These are phyloP conservation scores for Epichloe baconii DNA, from an alignment of 2,329 filamentous ascomycete species.

Conservation along the genomic window DNA sequence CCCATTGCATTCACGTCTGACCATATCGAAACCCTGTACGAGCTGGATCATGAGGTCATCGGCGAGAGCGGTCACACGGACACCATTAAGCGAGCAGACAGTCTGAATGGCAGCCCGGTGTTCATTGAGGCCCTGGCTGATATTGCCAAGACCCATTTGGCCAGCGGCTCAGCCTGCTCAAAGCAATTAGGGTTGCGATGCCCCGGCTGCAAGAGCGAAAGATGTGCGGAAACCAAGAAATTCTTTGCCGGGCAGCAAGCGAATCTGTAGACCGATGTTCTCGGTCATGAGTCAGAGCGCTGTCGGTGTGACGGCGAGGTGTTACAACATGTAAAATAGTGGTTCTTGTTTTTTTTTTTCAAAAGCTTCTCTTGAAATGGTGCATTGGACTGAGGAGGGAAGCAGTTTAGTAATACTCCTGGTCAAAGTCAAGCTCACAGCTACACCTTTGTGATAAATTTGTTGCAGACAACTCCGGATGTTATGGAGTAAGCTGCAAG, in stretches of 20 bases:
- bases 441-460: no score
- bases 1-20: constrained; percentile 98
- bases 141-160: constrained; percentile 69
- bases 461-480: no score
- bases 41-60: constrained; percentile 90
- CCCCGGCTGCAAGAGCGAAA: constrained; percentile 83
- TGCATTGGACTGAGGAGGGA: not conserved
- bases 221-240: constrained; percentile 65
- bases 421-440: no score
- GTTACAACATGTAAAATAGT: constrained; percentile 2
- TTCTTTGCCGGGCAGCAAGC: constrained; percentile 41
- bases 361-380: not conserved
- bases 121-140: constrained; percentile 88
- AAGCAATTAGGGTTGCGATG: constrained; percentile 82
- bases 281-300: not conserved
- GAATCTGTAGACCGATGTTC: constrained; percentile 8
- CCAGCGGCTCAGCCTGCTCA: constrained; percentile 55
- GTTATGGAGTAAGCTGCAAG: no score
- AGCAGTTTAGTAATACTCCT: no score
- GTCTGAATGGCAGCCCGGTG: constrained; percentile 76
- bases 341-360: not conserved
- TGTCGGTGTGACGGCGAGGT: constrained; percentile 4
- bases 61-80: constrained; percentile 68
- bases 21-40: constrained; percentile 93
- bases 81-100: constrained; percentile 79